Percentiles rank a stretch among this genome's conserved stretches.
Conservation (phyloP, 2,329 filamentous ascomycete genomes). For the Celoporthe dispersa region DNA sequence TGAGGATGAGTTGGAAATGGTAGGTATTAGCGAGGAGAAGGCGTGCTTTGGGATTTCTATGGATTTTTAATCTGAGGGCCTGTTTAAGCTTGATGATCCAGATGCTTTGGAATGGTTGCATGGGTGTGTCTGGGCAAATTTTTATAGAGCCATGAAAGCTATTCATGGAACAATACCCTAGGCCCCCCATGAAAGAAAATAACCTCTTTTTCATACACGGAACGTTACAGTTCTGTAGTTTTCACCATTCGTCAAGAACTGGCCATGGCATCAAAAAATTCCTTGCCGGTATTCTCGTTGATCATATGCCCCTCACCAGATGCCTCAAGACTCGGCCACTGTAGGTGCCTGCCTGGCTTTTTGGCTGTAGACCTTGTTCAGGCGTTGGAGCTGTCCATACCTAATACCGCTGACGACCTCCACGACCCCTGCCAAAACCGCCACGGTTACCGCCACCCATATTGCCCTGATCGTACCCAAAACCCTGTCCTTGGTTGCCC, state of each 20-base stretch:
- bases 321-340: neutral
- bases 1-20: neutral
- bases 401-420: conserved; percentile 35
- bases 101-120: neutral
- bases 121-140: neutral
- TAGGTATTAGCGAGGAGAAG: neutral
- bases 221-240: neutral
- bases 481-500: conserved; percentile 56
- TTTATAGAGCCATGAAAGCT: neutral
- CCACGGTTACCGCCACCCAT: conserved; percentile 46
- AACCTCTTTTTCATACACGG: neutral
- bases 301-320: neutral
- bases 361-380: neutral
- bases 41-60: neutral
- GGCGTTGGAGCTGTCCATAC: neutral
- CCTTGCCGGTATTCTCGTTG: neutral
- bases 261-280: neutral
- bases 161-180: neutral
- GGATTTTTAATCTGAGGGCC: neutral
- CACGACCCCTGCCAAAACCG: conserved; percentile 38
- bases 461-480: conserved; percentile 51
- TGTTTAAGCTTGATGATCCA: neutral
- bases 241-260: neutral
- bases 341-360: neutral
- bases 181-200: neutral